A percentile compares a stretch with the other conserved stretches of the same genome.
phyloP scores from a whole-genome alignment of 2,329 filamentous ascomycete species.

The Penicillium vulpinum region DNA sequence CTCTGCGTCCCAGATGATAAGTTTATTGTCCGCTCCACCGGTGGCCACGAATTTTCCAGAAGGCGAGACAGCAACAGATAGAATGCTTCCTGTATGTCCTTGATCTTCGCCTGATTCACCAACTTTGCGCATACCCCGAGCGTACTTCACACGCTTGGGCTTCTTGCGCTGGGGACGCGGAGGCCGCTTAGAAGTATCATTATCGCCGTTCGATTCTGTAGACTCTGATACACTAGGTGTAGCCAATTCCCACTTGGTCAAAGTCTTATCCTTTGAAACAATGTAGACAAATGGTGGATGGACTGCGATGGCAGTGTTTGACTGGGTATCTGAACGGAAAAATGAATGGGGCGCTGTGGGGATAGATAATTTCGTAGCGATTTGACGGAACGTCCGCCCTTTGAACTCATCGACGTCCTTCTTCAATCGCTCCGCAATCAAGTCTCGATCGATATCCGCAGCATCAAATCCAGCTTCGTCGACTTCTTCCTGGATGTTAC shows the following conservation, averaged over 20 bases:
- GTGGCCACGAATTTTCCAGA: slow-evolving; percentile 91
- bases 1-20: slow-evolving; percentile 85
- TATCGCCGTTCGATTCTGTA: slow-evolving; percentile 60
- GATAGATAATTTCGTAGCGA: slow-evolving; percentile 74
- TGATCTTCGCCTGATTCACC: slow-evolving; percentile 52
- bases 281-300: slow-evolving; percentile 83
- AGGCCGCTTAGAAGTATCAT: slow-evolving; percentile 63
- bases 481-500: slow-evolving; percentile 81
- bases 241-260: slow-evolving; percentile 88
- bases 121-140: slow-evolving; percentile 44
- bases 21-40: slow-evolving; percentile 76
- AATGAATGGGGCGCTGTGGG: slow-evolving; percentile 65
- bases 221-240: slow-evolving; percentile 35
- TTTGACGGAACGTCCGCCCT: slow-evolving; percentile 79
- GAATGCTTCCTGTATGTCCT: slow-evolving; percentile 76
- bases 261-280: slow-evolving; percentile 76
- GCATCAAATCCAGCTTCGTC: slow-evolving; percentile 89
- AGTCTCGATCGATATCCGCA: slow-evolving; percentile 85
- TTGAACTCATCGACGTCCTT: slow-evolving; percentile 92
- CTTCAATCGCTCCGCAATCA: slow-evolving; percentile 85
- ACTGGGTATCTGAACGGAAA: slow-evolving; percentile 75
- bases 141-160: slow-evolving; percentile 52
- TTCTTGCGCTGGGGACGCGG: slow-evolving; percentile 46
- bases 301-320: slow-evolving; percentile 76
- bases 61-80: slow-evolving; percentile 81